Conservation (phyloP, 2,329 filamentous ascomycete species). For the Diplodia scrobiculata region DNA sequence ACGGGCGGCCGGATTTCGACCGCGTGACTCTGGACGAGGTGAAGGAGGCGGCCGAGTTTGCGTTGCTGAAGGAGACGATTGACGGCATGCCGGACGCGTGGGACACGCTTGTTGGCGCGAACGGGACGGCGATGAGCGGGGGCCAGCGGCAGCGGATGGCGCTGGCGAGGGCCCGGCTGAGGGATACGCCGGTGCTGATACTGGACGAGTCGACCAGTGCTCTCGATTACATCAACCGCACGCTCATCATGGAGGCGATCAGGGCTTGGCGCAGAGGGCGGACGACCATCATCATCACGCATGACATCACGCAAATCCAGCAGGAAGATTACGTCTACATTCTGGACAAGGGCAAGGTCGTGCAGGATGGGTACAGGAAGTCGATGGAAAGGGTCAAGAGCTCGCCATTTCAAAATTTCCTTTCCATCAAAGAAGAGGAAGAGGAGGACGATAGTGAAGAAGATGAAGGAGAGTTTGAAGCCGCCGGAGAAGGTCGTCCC, state of each 20-base stretch:
- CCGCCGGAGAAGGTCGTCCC: neutral
- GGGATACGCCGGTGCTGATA: constrained; percentile 78
- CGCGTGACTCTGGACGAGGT: constrained; percentile 59
- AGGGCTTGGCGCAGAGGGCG: constrained; percentile 75
- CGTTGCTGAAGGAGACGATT: constrained; percentile 70
- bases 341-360: constrained; percentile 68
- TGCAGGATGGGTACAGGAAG: constrained; percentile 67
- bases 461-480: neutral
- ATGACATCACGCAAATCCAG: constrained; percentile 77
- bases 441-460: neutral
- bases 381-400: constrained; percentile 54
- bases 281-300: constrained; percentile 91
- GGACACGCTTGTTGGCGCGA: constrained; percentile 69
- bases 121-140: constrained; percentile 74
- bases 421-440: constrained; percentile 28
- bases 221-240: constrained; percentile 71
- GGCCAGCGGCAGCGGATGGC: constrained; percentile 83
- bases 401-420: constrained; percentile 52
- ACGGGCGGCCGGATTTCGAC: constrained; percentile 62
- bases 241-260: constrained; percentile 71
- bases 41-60: constrained; percentile 63
- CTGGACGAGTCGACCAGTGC: constrained; percentile 88
- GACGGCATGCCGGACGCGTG: constrained; percentile 67
- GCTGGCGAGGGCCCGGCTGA: constrained; percentile 73
- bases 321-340: constrained; percentile 77